Conservation (phyloP, 2,329 filamentous ascomycete species). For the Ophiostoma angusticollis region DNA sequence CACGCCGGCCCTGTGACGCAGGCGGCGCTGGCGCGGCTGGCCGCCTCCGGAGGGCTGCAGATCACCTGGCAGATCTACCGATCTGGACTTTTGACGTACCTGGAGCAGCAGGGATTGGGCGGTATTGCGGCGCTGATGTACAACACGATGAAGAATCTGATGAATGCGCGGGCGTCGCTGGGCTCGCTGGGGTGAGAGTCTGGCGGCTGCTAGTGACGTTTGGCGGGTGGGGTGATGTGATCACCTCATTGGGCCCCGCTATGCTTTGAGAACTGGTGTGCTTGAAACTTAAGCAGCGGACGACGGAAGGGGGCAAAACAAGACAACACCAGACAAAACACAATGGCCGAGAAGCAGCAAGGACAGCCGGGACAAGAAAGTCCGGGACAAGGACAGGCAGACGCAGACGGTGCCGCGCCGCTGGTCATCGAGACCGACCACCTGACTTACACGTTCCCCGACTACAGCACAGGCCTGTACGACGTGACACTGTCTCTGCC, state of each 20-base stretch:
- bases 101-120: conserved; percentile 49
- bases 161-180: conserved; percentile 25
- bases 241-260: conserved; percentile 6
- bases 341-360: conserved; percentile 5
- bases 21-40: conserved; percentile 48
- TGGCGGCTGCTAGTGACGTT: no score
- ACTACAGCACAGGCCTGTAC: conserved; percentile 66
- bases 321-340: neutral
- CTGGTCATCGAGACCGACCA: conserved; percentile 56
- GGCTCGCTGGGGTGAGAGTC: no score
- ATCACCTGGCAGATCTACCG: conserved; percentile 65
- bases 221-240: neutral
- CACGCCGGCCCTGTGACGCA: conserved; percentile 61
- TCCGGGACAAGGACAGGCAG: neutral
- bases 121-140: conserved; percentile 64
- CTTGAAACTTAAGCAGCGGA: no score
- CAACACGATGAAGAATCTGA: conserved; percentile 67
- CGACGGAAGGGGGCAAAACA: no score
- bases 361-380: neutral
- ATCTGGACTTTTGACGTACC: conserved; percentile 54
- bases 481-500: conserved; percentile 67
- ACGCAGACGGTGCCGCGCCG: conserved; percentile 22
- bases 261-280: no score
- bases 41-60: conserved; percentile 49
- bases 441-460: conserved; percentile 81